Conservation (phyloP, 2,329 filamentous ascomycete genomes). For the Colletotrichum acutatum region DNA sequence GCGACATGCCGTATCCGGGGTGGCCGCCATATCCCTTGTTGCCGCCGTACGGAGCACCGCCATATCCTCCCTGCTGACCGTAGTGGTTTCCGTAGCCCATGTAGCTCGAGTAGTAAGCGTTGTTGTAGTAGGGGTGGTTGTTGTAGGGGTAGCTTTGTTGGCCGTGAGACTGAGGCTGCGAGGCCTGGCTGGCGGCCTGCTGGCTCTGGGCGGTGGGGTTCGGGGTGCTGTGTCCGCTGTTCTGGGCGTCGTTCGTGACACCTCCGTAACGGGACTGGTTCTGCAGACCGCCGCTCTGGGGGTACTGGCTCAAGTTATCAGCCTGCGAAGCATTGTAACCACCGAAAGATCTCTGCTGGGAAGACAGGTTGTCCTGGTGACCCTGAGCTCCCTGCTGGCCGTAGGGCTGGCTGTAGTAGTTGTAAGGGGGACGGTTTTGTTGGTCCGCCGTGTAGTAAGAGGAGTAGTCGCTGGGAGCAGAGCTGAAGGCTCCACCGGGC, state of each 20-base stretch:
- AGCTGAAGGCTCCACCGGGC: slow-evolving; percentile 75
- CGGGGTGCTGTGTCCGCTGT: slow-evolving; percentile 90
- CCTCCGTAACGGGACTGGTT: slow-evolving; percentile 68
- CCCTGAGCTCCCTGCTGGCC: slow-evolving; percentile 67
- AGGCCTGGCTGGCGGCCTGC: slow-evolving; percentile 53
- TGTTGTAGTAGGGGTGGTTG: slow-evolving; percentile 69
- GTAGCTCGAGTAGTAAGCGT: slow-evolving; percentile 72
- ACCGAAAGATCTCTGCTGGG: slow-evolving; percentile 80
- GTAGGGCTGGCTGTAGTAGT: slow-evolving; percentile 76
- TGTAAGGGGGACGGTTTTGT: slow-evolving; percentile 79
- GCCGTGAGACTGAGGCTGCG: slow-evolving; percentile 57
- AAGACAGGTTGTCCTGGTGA: slow-evolving; percentile 77
- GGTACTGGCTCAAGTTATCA: slow-evolving; percentile 76
- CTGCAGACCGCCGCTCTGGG: slow-evolving; percentile 74
- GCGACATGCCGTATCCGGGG: slow-evolving; percentile 64
- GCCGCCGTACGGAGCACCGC: slow-evolving; percentile 60
- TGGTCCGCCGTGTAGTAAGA: slow-evolving; percentile 86
- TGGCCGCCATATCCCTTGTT: slow-evolving; percentile 69
- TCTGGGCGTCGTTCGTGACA: slow-evolving; percentile 75
- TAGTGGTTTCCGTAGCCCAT: slow-evolving; percentile 63
- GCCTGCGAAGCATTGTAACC: slow-evolving; percentile 76
- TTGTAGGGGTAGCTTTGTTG: slow-evolving; percentile 63
- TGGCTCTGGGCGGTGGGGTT: slow-evolving; percentile 76
- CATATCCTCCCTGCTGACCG: slow-evolving; percentile 64
- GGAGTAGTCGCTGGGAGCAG: slow-evolving; percentile 82